Conservation (phyloP, 768 basidiomycete species). For the Fistulinella prunicolor region DNA sequence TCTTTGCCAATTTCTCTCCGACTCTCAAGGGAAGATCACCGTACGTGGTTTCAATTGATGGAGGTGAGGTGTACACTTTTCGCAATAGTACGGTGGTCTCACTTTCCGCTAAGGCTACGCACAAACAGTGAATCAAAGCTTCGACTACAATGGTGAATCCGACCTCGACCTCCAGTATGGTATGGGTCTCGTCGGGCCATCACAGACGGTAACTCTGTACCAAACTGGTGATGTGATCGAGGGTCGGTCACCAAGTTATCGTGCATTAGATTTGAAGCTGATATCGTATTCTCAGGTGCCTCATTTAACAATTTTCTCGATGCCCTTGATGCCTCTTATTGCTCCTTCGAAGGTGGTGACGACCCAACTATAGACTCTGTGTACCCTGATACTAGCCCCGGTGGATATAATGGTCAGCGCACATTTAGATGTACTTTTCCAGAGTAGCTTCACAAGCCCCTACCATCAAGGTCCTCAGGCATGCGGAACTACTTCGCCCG, state of each 20-base stretch:
- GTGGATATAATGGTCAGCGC: slow-evolving; percentile 22
- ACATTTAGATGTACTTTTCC: background rate
- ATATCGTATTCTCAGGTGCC: slow-evolving; percentile 10
- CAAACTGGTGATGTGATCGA: slow-evolving; percentile 31
- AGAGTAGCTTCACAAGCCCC: background rate
- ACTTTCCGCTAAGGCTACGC: slow-evolving; percentile 20
- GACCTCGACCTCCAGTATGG: slow-evolving; percentile 32
- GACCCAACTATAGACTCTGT: slow-evolving; percentile 27
- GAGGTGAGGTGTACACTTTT: slow-evolving; percentile 17
- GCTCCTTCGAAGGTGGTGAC: slow-evolving; percentile 34
- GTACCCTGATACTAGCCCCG: slow-evolving; percentile 23
- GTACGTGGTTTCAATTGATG: slow-evolving; percentile 30
- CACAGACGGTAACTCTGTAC: slow-evolving; percentile 29
- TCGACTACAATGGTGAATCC: slow-evolving; percentile 30
- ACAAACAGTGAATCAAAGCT: slow-evolving; percentile 25
- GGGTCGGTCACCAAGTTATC: slow-evolving; percentile 11
- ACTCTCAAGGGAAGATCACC: slow-evolving; percentile 25
- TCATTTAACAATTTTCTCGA: slow-evolving; percentile 38
- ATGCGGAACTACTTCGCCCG: slow-evolving; percentile 35
- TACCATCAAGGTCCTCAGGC: slow-evolving; percentile 26
- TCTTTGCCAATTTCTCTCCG: slow-evolving; percentile 27
- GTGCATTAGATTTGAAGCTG: background rate
- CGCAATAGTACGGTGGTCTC: background rate
- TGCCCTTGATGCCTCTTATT: slow-evolving; percentile 34
- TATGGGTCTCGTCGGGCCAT: slow-evolving; percentile 27